Conservation (phyloP, 176 grass and related monocot species). For the Oryza coarctata region DNA sequence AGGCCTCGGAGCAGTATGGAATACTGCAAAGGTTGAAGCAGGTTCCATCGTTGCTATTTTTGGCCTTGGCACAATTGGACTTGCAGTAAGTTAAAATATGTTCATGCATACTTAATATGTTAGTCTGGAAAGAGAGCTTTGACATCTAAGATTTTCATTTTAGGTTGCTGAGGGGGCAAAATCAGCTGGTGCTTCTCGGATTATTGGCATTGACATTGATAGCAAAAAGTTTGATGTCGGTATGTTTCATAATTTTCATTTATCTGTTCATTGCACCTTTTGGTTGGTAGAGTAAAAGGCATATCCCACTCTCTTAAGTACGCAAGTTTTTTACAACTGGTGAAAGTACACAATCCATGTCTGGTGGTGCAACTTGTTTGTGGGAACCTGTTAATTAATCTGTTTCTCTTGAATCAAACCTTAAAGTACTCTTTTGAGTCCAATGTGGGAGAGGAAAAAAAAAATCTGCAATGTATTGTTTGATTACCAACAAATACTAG, state of each 20-base stretch:
- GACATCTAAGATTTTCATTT: slow-evolving; percentile 12
- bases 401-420: neutral
- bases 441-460: neutral
- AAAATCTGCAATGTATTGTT: neutral
- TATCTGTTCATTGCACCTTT: neutral
- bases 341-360: neutral
- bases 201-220: slow-evolving; percentile 96
- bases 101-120: neutral
- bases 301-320: neutral
- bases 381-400: neutral
- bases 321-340: no score
- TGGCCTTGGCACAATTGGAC: slow-evolving; percentile 94
- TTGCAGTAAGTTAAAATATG: slow-evolving; percentile 71
- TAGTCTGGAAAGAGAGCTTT: slow-evolving; percentile 4
- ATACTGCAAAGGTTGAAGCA: slow-evolving; percentile 93
- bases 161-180: slow-evolving; percentile 97
- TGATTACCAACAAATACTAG: neutral
- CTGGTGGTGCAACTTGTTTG: neutral
- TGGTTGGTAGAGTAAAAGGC: neutral
- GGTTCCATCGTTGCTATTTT: slow-evolving; percentile 91
- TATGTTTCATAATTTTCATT: slow-evolving; percentile 27
- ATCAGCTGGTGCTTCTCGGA: slow-evolving; percentile 79
- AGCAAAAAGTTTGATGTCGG: slow-evolving; percentile 89
- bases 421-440: neutral
- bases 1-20: slow-evolving; percentile 99